Conservation (phyloP, 441 rosid genomes). For the Populus hybrid region DNA sequence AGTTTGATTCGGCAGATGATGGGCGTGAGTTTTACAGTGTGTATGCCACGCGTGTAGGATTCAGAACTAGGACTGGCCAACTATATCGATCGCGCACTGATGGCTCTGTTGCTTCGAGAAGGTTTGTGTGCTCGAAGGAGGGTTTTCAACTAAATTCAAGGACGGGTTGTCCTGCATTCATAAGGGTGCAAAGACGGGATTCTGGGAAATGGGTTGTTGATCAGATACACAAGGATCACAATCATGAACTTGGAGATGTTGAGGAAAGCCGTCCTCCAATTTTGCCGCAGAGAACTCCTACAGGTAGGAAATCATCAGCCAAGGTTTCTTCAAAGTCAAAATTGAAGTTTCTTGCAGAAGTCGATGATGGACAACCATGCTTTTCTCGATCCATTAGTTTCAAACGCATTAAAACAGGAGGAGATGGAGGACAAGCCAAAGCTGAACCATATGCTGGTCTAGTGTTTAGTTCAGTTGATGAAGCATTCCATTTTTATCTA, state of each 20-base stretch:
- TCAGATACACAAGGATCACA: slow-evolving; percentile 77
- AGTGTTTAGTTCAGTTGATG: slow-evolving; percentile 62
- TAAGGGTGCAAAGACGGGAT: slow-evolving; percentile 61
- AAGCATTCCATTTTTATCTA: slow-evolving; percentile 71
- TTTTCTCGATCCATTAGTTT: slow-evolving; percentile 52
- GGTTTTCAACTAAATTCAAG: slow-evolving; percentile 80
- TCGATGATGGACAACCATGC: slow-evolving; percentile 36
- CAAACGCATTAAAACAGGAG: slow-evolving; percentile 51
- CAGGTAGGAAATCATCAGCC: slow-evolving; percentile 34
- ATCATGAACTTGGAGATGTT: slow-evolving; percentile 59
- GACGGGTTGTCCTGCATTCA: slow-evolving; percentile 76
- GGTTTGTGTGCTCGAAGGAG: slow-evolving; percentile 78
- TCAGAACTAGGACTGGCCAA: slow-evolving; percentile 73
- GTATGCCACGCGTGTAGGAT: slow-evolving; percentile 55
- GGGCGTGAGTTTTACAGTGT: slow-evolving; percentile 55
- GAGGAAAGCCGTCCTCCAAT: slow-evolving; percentile 33
- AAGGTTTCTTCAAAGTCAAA: slow-evolving; percentile 44
- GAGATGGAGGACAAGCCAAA: slow-evolving; percentile 36
- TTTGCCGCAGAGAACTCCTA: slow-evolving; percentile 30
- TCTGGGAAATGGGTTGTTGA: slow-evolving; percentile 85
- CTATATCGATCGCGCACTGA: slow-evolving; percentile 75
- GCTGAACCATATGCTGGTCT: slow-evolving; percentile 59
- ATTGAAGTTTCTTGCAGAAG: slow-evolving; percentile 41
- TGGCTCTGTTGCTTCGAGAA: slow-evolving; percentile 77
- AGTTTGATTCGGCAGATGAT: slow-evolving; percentile 70